Evolutionary conservation across 768 basidiomycete genomes (phyloP), one percentile per base, ranked within the genome.

Genomic region (Mycena maculata): DNA sequence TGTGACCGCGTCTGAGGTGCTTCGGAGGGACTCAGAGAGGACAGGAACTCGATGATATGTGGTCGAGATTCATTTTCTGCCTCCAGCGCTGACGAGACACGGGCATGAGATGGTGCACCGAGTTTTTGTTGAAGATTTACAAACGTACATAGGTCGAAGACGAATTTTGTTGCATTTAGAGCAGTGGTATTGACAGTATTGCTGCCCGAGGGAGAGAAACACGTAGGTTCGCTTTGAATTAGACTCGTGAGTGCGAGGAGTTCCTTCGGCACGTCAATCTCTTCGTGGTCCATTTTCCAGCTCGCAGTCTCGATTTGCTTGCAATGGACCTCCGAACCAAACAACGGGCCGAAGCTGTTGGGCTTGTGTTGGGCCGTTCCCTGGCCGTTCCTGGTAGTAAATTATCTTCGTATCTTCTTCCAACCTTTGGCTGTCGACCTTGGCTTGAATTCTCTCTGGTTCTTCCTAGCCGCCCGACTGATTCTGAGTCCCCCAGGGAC

Each of bases 1-100:
- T 88, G 87, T 10, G 93, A 92, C 72, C 93, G 87, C 28, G 93
- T 94, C 74, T 88, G 86, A n/a, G 92, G 90, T 8, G 91, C 88
- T 52, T 87, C 81, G 4, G 86, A 80, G n/a, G 91, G 88, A 20
- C 86, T 83, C 38, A 97, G 82, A 23, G 91, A 91, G 1, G 83
- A 76, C 48, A 98, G 76, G 20, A 99, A 82, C 9, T 88, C 82
- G 22, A 81, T 78, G 12, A 99, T 84, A 74, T 90, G 85, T 8
- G 86, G 82, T 48, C 84, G 84, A 4, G 95, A 92, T n/a, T 72
- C 65, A 4, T 75, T 69, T 80, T 98, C 96, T 13, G 90, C 80
- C 39, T 92, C 92, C 94, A 56, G 44, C 20, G 50, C 69, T 36
- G 30, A 56, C 55, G 65, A 44, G 64, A 53, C 3, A 53, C 27